Conservation (phyloP, 768 basidiomycete species). For the Strobilomyces confusus region DNA sequence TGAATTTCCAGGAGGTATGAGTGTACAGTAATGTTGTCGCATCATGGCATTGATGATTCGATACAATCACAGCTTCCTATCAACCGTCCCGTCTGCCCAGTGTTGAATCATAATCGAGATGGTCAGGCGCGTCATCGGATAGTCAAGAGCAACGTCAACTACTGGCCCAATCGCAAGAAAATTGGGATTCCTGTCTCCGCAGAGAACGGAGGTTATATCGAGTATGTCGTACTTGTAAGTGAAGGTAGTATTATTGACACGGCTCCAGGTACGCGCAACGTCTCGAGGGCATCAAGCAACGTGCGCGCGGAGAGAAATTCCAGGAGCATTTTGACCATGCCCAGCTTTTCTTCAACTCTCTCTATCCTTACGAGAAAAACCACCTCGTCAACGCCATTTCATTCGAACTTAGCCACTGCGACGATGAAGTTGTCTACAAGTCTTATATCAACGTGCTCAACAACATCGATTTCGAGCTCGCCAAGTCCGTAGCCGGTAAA, state of each 20-base stretch:
- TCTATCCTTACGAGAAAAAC: conserved; percentile 60
- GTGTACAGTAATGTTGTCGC: neutral
- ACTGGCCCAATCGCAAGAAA: conserved; percentile 75
- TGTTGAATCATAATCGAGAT: conserved; percentile 65
- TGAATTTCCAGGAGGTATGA: conserved; percentile 70
- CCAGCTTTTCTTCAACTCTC: conserved; percentile 82
- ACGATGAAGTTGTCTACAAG: conserved; percentile 68
- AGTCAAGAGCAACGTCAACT: conserved; percentile 59
- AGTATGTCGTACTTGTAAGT: conserved; percentile 34
- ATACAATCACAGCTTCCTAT: conserved; percentile 60
- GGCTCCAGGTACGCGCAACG: conserved; percentile 43
- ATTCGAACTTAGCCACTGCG: conserved; percentile 84
- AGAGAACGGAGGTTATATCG: conserved; percentile 53
- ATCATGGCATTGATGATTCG: neutral
- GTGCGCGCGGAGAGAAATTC: conserved; percentile 69
- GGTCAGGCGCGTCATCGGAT: conserved; percentile 57
- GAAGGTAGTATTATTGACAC: conserved; percentile 8
- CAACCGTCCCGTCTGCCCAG: conserved; percentile 75
- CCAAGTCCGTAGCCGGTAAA: conserved; percentile 59
- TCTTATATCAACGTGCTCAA: conserved; percentile 65
- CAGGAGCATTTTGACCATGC: conserved; percentile 72
- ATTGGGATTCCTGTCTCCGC: conserved; percentile 45
- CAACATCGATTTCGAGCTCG: conserved; percentile 71
- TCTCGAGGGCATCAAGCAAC: conserved; percentile 51
- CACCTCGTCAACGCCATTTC: conserved; percentile 68